Conservation (phyloP, 2,329 filamentous ascomycete species). For the Pleurostoma richardsiae region DNA sequence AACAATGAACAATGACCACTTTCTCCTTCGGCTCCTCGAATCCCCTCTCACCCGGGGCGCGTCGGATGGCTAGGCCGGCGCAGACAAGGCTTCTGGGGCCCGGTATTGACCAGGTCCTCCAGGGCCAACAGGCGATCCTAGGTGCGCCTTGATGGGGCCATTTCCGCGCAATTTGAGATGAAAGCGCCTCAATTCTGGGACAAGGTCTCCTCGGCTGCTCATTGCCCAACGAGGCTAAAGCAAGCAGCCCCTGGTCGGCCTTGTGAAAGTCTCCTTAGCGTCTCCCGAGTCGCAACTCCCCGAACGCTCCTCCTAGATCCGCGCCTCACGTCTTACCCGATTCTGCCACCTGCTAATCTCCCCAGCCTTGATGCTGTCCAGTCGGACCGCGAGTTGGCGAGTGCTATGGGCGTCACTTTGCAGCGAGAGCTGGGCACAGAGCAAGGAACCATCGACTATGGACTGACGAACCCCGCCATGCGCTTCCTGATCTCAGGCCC, state of each 20-base stretch:
- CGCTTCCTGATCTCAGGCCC: background rate
- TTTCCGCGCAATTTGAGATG: constrained; percentile 11
- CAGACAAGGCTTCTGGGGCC: too few species aligned
- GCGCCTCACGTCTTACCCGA: background rate
- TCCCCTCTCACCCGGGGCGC: too few species aligned
- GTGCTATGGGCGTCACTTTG: background rate
- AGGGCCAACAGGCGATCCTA: too few species aligned
- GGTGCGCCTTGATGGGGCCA: too few species aligned
- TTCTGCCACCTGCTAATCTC: background rate
- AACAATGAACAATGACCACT: too few species aligned
- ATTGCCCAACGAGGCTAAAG: background rate
- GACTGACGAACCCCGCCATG: background rate
- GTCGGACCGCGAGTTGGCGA: background rate
- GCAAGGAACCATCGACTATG: background rate
- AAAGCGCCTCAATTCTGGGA: constrained; percentile 10
- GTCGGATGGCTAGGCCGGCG: too few species aligned
- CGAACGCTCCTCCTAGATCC: too few species aligned
- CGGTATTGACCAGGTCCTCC: too few species aligned
- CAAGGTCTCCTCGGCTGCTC: constrained; percentile 5
- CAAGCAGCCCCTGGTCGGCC: background rate
- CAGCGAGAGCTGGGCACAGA: background rate
- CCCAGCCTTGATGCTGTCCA: constrained; percentile 4
- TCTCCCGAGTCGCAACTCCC: background rate
- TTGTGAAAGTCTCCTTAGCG: background rate
- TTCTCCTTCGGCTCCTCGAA: too few species aligned